Conservation (phyloP, 2,329 filamentous ascomycete genomes). For the Fusarium transvaalense region DNA sequence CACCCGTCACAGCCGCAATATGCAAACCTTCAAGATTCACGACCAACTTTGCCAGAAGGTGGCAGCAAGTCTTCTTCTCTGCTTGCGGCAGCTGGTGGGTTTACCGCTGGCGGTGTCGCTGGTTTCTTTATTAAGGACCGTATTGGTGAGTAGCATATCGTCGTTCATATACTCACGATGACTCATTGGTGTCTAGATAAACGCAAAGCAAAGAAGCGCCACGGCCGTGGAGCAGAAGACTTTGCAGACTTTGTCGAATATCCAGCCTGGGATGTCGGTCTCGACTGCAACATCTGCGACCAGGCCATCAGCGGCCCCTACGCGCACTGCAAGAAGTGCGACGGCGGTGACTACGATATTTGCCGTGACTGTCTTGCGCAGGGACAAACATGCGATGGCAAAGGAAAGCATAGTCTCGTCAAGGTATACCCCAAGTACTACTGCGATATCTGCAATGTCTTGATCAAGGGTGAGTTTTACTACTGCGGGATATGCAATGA, state of each 20-base stretch:
- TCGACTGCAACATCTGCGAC: constrained; percentile 27
- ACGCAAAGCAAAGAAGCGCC: constrained; percentile 35
- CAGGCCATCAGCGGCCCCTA: constrained; percentile 30
- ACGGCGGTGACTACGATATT: constrained; percentile 33
- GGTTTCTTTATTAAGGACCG: constrained; percentile 36
- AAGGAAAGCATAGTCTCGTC: constrained; percentile 28
- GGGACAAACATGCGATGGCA: constrained; percentile 15
- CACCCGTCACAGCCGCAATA: constrained; percentile 1
- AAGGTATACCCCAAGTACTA: constrained; percentile 37
- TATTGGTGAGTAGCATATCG: constrained; percentile 3
- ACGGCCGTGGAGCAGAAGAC: constrained; percentile 14
- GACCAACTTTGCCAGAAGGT: not conserved
- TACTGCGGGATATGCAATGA: constrained; percentile 21
- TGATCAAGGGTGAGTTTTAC: constrained; percentile 30
- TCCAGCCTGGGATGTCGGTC: constrained; percentile 10
- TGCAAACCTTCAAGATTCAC: not conserved
- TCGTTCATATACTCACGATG: rapidly evolving
- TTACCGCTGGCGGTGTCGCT: constrained; percentile 31
- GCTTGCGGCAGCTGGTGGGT: constrained; percentile 28
- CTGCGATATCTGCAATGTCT: constrained; percentile 23
- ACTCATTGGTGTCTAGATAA: constrained; percentile 5
- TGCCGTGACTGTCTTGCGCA: constrained; percentile 33
- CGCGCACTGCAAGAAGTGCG: constrained; percentile 36
- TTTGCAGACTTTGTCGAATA: constrained; percentile 33
- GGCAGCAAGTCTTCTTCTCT: constrained; percentile 10